Evolutionary conservation across 192 early-diverging fungal genomes (phyloP).

Genomic region (Coemansia sp.): DNA sequence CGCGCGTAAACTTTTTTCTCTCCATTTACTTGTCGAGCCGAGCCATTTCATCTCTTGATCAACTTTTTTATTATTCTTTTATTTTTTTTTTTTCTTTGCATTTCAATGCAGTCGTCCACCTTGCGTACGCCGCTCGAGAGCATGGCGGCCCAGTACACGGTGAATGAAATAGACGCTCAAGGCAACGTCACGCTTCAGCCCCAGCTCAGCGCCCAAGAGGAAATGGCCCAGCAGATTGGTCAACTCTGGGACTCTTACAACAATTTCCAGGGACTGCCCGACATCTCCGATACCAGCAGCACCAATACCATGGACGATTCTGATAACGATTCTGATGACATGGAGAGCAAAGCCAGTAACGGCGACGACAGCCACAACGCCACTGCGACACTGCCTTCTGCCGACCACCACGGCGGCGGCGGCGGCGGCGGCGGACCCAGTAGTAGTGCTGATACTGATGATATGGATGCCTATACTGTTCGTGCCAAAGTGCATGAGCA

Average conservation of each 20-base stretch:
- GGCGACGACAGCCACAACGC: not conserved
- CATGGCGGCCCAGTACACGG: constrained; percentile 16
- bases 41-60: not conserved
- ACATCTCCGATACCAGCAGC: constrained; percentile 5
- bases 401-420: no score
- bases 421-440: no score
- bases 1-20: not conserved
- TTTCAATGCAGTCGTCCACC: not conserved
- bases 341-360: not conserved
- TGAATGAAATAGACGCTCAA: constrained; percentile 24
- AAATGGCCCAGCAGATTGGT: constrained; percentile 41
- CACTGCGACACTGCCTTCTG: no score
- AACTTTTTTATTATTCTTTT: not conserved
- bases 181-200: constrained; percentile 24
- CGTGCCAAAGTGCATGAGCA: constrained; percentile 38
- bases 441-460: no score
- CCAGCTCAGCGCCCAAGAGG: constrained; percentile 22
- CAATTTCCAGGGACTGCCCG: constrained; percentile 36
- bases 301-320: no score
- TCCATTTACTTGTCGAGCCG: no score
- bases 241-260: constrained; percentile 46
- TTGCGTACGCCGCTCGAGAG: constrained; percentile 34
- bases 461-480: constrained; percentile 43
- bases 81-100: not conserved
- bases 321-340: not conserved